These are phyloP conservation scores for Aphanomyces invadans DNA, from an alignment of 352 stramenopile species.

Conservation along the genomic window DNA sequence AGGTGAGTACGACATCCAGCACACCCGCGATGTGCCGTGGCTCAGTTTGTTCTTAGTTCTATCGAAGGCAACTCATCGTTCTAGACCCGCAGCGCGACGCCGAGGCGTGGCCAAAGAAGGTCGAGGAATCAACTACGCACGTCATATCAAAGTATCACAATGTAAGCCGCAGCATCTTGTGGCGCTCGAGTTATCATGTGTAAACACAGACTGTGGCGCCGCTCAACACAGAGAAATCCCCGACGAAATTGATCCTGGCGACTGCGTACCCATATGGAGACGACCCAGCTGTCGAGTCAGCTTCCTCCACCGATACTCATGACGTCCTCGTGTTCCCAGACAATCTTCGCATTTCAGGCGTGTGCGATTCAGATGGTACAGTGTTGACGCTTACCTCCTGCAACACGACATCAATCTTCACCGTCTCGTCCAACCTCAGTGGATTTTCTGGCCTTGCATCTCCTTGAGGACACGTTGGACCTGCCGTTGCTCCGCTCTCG, in stretches of 20 bases:
- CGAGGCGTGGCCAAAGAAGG: slow-evolving; percentile 53
- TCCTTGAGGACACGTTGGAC: slow-evolving; percentile 32
- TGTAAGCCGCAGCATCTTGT: slow-evolving; percentile 21
- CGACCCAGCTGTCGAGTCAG: not conserved
- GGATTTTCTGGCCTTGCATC: not conserved
- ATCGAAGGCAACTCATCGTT: slow-evolving; percentile 52
- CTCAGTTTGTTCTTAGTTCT: slow-evolving; percentile 32
- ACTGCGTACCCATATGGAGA: slow-evolving; percentile 35
- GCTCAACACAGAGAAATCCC: not conserved
- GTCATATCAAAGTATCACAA: slow-evolving; percentile 39
- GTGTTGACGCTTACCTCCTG: too few relatives aligned
- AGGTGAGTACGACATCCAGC: not conserved
- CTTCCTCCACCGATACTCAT: slow-evolving; percentile 29
- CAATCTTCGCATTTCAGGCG: slow-evolving; percentile 44
- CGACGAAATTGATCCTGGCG: slow-evolving; percentile 34
- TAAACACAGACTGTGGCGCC: not conserved
- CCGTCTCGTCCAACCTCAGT: slow-evolving; percentile 10
- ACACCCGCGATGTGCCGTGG: too few relatives aligned
- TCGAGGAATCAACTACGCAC: slow-evolving; percentile 53
- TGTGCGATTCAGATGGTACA: slow-evolving; percentile 42
- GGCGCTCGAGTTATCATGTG: too few relatives aligned
- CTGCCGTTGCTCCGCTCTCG: slow-evolving; percentile 30
- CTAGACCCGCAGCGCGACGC: slow-evolving; percentile 40
- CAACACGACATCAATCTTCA: not conserved
- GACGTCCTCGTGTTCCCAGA: slow-evolving; percentile 68